Base-by-base conservation (phyloP, 179 eudicot genomes). In the Beta lomatogona region DNA sequence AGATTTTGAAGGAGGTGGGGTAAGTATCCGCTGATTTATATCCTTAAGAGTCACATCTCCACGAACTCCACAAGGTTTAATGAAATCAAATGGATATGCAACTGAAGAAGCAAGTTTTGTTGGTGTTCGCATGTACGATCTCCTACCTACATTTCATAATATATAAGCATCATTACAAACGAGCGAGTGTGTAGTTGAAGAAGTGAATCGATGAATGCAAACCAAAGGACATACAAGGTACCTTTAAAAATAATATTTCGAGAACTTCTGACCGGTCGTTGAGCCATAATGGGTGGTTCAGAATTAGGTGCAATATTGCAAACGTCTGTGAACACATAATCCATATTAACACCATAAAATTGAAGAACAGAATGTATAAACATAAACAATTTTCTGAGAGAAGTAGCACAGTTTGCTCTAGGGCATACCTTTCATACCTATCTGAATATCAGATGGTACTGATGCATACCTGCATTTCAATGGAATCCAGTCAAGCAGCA, bases 21-120 rank as follows among this genome's bases (percentile, higher is more conserved):
- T 88, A 18, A 67, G 91, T 75, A 95, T 92, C 83, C 89, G 83
- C 77, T 93, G 89, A 85, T 95, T 95, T 73, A 95, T 95, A 84
- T 95, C 98, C 88, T 91, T 92, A 11, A 95, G 89, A 85, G 98
- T 95, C 72, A 91, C 87, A 60, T 89, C 95, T 79, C 97, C 97
- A 46, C 85, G 83, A 18, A 78, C 90, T 44, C 88, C 94, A 31
- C 93, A 89, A 16, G 98, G 97, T 87, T 95, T 95, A 19, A 95
- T 87, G 73, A 95, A 90, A 48, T 92, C 88, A 80, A 95, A 95
- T 60, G 98, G 98, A 84, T 90, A 92, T 16, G 88, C 93, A 44
- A 95, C 91, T 1, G 97, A 89, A 28, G 98, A 86, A 31, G 95
- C 85, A 57, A 82, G 81, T 83, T 88, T 93, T 41, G 94, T 69